Conservation (phyloP, 495 filamentous ascomycete species). For the Penicillium samsonianum region DNA sequence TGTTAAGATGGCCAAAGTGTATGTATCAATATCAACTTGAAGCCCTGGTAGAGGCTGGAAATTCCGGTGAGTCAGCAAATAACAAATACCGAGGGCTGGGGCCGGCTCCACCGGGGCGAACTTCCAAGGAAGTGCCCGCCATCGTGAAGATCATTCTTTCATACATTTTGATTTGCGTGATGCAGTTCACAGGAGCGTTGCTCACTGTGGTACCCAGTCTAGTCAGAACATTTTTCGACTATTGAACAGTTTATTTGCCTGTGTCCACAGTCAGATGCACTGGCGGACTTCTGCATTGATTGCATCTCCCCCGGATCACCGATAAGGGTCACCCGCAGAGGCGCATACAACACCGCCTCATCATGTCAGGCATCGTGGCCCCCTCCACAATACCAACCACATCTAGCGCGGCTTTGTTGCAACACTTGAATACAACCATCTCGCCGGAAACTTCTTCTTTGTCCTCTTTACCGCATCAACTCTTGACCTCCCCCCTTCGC, state of each 20-base stretch:
- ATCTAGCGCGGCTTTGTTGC: constrained; percentile 15
- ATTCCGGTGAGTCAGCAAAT: background rate
- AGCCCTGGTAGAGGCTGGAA: background rate
- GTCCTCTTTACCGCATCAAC: constrained; percentile 38
- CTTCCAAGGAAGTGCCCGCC: constrained; percentile 6
- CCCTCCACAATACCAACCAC: constrained; percentile 25
- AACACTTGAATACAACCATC: constrained; percentile 18
- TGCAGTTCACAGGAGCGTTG: constrained; percentile 20
- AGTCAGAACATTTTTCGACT: background rate
- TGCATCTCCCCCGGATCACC: constrained; percentile 26
- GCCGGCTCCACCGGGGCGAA: background rate
- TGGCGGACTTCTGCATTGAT: constrained; percentile 21
- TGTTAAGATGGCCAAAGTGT: too few species aligned
- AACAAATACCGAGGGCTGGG: too few species aligned
- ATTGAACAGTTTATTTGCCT: background rate
- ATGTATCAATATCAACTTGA: background rate
- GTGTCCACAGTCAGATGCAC: background rate
- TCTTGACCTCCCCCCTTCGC: constrained; percentile 40
- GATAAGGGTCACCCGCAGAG: constrained; percentile 24
- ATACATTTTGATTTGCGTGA: constrained; percentile 12
- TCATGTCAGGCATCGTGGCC: constrained; percentile 27
- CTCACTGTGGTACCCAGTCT: constrained; percentile 13
- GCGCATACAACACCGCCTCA: constrained; percentile 10
- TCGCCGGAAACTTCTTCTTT: constrained; percentile 26
- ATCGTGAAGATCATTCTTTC: constrained; percentile 8